A percentile compares a stretch with the other conserved stretches of the same genome.
phyloP scores from a whole-genome alignment of 2,329 filamentous ascomycete species.

The Cytospora mali region DNA sequence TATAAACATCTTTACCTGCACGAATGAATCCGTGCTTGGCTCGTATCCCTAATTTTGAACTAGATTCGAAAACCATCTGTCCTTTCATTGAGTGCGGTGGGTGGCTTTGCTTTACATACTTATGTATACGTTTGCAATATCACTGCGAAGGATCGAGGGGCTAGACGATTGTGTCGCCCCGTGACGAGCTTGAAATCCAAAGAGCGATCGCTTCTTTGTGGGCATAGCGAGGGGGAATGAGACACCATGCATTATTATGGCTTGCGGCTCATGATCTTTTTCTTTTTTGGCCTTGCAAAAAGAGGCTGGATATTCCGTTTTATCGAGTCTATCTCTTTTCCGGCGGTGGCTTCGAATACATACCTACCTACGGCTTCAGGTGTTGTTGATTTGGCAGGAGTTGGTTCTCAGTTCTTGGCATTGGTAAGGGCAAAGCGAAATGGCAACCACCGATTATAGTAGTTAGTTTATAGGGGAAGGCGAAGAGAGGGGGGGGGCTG shows the following conservation, averaged over 20 bases:
- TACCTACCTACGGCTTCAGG: background rate
- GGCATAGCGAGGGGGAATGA: conserved; percentile 17
- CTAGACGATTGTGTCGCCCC: background rate
- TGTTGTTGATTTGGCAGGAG: conserved; percentile 6
- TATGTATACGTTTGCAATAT: conserved; percentile 12
- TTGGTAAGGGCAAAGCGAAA: conserved; percentile 4
- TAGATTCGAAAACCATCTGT: background rate
- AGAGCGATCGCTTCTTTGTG: background rate
- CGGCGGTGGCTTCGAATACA: background rate
- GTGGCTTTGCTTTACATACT: background rate
- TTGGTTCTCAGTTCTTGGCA: conserved; percentile 1
- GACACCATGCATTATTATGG: conserved; percentile 10
- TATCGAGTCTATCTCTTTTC: background rate
- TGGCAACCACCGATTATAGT: conserved; percentile 3
- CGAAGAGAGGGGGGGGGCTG: background rate
- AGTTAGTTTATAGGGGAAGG: conserved; percentile 9
- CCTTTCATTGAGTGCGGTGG: background rate
- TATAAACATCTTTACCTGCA: conserved; percentile 83
- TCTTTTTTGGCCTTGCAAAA: background rate
- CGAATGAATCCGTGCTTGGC: conserved; percentile 44
- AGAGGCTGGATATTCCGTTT: background rate
- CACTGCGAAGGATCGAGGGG: background rate
- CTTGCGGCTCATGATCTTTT: background rate
- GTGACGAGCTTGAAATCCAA: conserved; percentile 1
- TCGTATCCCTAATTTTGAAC: conserved; percentile 13